Percentiles rank a stretch among this genome's conserved stretches.
phyloP scores from a whole-genome alignment of 1,284 basidiomycete genomes.

The Cutaneotrichosporon sp. region DNA sequence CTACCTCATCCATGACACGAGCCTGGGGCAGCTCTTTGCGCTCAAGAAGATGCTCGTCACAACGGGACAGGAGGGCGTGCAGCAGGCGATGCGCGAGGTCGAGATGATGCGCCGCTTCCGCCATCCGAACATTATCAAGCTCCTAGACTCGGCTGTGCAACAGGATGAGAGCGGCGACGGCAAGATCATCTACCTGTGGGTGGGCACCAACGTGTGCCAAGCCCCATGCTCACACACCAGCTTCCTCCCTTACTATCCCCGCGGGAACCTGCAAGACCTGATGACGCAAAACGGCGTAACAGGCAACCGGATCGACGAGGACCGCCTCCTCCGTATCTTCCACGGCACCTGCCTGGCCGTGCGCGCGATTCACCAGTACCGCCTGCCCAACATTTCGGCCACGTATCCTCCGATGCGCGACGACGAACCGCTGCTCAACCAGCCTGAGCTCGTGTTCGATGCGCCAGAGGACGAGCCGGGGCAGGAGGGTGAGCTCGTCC shows the following conservation, averaged over 20 bases:
- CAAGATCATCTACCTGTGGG: constrained; percentile 80
- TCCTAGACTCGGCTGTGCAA: constrained; percentile 80
- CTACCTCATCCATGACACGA: constrained; percentile 75
- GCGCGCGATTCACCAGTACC: constrained; percentile 86
- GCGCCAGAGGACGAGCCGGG: constrained; percentile 65
- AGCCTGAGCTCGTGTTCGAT: constrained; percentile 60
- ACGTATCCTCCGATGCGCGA: constrained; percentile 35
- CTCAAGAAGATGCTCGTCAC: constrained; percentile 92
- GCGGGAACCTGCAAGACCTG: constrained; percentile 90
- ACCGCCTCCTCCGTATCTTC: constrained; percentile 83
- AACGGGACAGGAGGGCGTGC: constrained; percentile 59
- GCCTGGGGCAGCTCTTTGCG: constrained; percentile 74
- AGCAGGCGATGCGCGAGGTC: constrained; percentile 76
- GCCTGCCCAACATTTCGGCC: constrained; percentile 45
- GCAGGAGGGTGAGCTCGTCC: constrained; percentile 59
- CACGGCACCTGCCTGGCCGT: constrained; percentile 91
- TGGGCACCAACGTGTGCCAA: neutral
- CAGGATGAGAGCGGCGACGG: constrained; percentile 79
- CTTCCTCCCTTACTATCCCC: constrained; percentile 48
- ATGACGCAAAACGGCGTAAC: constrained; percentile 86
- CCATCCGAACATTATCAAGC: constrained; percentile 59
- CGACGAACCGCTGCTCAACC: constrained; percentile 36
- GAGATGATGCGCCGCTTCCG: constrained; percentile 88
- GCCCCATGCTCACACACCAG: constrained; percentile 22
- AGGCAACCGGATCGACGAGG: constrained; percentile 78